phyloP scores from a whole-genome alignment of 129 eudicot species.

The Solidago caesia region DNA sequence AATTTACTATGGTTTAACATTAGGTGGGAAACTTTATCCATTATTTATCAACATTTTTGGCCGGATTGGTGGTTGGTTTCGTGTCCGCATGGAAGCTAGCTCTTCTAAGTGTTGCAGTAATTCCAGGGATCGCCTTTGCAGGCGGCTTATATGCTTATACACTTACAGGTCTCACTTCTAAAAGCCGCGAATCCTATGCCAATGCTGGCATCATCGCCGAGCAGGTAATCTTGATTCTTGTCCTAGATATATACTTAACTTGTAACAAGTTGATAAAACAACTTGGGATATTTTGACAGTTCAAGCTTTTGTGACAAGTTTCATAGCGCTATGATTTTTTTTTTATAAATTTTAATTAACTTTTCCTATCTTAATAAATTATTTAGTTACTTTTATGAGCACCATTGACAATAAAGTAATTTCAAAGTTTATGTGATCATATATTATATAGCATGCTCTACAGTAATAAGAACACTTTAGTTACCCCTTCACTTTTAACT shows the following conservation, averaged over 20 bases:
- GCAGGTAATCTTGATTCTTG: constrained; percentile 58
- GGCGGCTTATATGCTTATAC: constrained; percentile 97
- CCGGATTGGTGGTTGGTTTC: constrained; percentile 99
- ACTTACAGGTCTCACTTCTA: constrained; percentile 93
- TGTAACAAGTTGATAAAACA: constrained; percentile 1
- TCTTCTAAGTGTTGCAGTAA: constrained; percentile 90
- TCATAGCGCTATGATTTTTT: constrained; percentile 5
- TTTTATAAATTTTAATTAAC: constrained; percentile 8
- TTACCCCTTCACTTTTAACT: constrained; percentile 26
- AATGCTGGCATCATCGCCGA: constrained; percentile 93
- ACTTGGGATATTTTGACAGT: not conserved
- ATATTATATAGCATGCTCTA: constrained; percentile 39
- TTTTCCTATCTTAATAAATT: constrained; percentile 6
- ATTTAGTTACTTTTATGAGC: constrained; percentile 22
- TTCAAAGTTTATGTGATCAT: constrained; percentile 32
- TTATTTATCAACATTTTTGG: constrained; percentile 93
- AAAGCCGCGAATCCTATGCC: constrained; percentile 97
- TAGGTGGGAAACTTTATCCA: constrained; percentile 99
- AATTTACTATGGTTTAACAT: constrained; percentile 1
- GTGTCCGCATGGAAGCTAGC: constrained; percentile 99
- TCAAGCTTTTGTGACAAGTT: constrained; percentile 10
- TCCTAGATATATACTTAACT: not conserved
- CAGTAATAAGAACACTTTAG: constrained; percentile 28
- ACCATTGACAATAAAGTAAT: constrained; percentile 23
- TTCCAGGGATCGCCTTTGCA: constrained; percentile 97